Evolutionary conservation across 2,329 filamentous ascomycete genomes (phyloP), one percentile per base, ranked within the genome.

Genomic region (Pestalotiopsis sp.): DNA sequence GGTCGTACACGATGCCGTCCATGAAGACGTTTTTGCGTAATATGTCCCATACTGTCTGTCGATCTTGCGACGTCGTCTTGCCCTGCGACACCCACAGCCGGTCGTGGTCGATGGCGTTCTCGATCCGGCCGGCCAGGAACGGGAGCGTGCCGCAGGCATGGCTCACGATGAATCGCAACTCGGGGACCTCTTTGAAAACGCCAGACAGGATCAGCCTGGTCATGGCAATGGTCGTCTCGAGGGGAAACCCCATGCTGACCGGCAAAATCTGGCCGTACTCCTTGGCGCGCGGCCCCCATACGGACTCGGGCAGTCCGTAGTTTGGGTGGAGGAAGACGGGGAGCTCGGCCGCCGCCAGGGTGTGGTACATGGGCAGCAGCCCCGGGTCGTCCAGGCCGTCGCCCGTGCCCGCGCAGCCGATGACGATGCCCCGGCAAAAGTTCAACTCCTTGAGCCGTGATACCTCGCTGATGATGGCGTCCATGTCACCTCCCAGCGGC

Each of bases 191-290:
- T 78, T 97, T 93, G 79, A 95, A 97, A 0, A 97, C 92, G 0
- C 93, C 92, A 0, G 91, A 88, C n/a, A 98, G 83, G 66, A 93
- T 90, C 93, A 98, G 97, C 61, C 95, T 86, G 4, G 93, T 90
- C 2, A 97, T 91, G 0, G 94, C 93, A 74, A 97, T 95, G 1
- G 94, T 97, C 1, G 95, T 98, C 81, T 98, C 95, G 73, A 97
- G 88, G 0, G 94, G 94, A 77, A 97, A 97, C 0, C 95, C 94
- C 4, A 98, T 83, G 0, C 94, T 93, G 0, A 98, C 83, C 0
- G 94, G 93, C 2, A 97, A 85, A 0, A 97, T 94, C 78, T 97
- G 94, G 0, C 95, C 95, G 76, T 97, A 97, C 70, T 91, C 90
- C 25, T 82, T 83, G 0, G 88, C 89, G 6, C 91, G 84, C 0